phyloP scores from a whole-genome alignment of 768 basidiomycete species.

The Suillus americanus region DNA sequence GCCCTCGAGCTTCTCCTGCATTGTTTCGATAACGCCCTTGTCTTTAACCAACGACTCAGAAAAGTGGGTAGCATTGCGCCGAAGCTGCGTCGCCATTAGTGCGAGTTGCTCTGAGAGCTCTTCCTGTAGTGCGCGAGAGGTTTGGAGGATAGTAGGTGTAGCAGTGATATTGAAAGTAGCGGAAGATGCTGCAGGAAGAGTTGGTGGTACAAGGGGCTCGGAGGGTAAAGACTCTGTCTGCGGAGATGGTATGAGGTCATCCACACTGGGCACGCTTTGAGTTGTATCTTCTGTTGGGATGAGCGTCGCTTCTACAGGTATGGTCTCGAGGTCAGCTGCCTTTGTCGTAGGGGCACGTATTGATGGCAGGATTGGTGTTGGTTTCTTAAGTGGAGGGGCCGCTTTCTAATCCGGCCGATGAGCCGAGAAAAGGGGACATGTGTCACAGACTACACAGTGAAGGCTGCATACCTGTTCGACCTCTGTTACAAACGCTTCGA shows the following conservation, averaged over 20 bases:
- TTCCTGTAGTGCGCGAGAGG: conserved; percentile 66
- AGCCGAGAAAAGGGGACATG: not conserved
- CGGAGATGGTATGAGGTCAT: conserved; percentile 42
- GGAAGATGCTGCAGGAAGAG: conserved; percentile 23
- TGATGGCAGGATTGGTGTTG: conserved; percentile 50
- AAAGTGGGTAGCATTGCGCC: conserved; percentile 80
- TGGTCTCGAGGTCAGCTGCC: conserved; percentile 6
- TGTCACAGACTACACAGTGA: too few species aligned
- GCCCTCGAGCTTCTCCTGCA: conserved; percentile 71
- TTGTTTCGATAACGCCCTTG: conserved; percentile 62
- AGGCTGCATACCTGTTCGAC: conserved; percentile 47
- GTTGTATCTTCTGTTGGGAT: conserved; percentile 23
- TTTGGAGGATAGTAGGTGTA: conserved; percentile 44
- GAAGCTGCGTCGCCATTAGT: conserved; percentile 86
- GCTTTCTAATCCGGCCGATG: conserved; percentile 34
- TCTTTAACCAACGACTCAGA: conserved; percentile 72
- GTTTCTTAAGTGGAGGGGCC: conserved; percentile 39
- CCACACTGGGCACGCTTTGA: conserved; percentile 12
- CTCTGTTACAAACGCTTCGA: conserved; percentile 52
- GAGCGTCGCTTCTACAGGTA: conserved; percentile 18
- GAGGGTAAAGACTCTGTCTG: conserved; percentile 17
- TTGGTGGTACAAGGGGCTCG: conserved; percentile 15
- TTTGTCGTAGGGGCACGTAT: conserved; percentile 44
- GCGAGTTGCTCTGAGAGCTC: conserved; percentile 74
- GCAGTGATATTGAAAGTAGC: conserved; percentile 35